phyloP scores from a whole-genome alignment of 2,329 filamentous ascomycete species.

The Aureobasidium lini region DNA sequence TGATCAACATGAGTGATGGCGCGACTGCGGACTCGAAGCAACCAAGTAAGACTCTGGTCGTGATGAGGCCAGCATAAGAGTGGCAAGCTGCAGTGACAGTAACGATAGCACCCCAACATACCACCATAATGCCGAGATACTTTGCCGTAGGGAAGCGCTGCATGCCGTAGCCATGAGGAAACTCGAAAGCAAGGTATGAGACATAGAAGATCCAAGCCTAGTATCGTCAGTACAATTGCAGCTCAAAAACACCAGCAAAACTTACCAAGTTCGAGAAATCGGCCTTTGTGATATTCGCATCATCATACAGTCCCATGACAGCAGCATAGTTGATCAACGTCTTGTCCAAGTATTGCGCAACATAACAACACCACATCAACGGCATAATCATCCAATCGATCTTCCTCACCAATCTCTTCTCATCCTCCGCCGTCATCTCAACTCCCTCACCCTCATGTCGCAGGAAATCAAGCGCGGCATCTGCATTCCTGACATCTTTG shows the following conservation, averaged over 20 bases:
- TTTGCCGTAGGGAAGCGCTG: conserved; percentile 48
- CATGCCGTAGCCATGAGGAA: conserved; percentile 42
- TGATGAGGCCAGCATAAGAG: conserved; percentile 44
- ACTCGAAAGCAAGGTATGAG: conserved; percentile 30
- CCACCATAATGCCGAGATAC: conserved; percentile 39
- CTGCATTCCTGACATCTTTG: conserved; percentile 23
- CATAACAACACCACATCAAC: conserved; percentile 33
- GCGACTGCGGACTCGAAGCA: conserved; percentile 49
- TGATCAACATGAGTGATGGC: conserved; percentile 49
- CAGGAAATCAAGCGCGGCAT: conserved; percentile 26
- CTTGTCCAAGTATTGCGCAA: conserved; percentile 36
- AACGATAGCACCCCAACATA: conserved; percentile 43
- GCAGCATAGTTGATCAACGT: conserved; percentile 35
- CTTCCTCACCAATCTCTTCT: conserved; percentile 25
- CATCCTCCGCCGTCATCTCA: conserved; percentile 19
- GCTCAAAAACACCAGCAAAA: conserved; percentile 16
- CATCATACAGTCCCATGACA: conserved; percentile 34
- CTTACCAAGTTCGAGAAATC: conserved; percentile 28
- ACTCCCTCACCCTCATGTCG: conserved; percentile 22
- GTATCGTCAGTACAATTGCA: not conserved
- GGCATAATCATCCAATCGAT: conserved; percentile 37
- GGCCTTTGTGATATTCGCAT: conserved; percentile 27
- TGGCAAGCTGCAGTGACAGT: conserved; percentile 43
- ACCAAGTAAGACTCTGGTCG: conserved; percentile 45
- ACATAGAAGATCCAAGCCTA: conserved; percentile 29